Percentiles rank a stretch among this genome's conserved stretches.
These are phyloP conservation scores for Chytriomyces sp. DNA, from an alignment of 192 early-diverging fungal species.

Conservation along the genomic window DNA sequence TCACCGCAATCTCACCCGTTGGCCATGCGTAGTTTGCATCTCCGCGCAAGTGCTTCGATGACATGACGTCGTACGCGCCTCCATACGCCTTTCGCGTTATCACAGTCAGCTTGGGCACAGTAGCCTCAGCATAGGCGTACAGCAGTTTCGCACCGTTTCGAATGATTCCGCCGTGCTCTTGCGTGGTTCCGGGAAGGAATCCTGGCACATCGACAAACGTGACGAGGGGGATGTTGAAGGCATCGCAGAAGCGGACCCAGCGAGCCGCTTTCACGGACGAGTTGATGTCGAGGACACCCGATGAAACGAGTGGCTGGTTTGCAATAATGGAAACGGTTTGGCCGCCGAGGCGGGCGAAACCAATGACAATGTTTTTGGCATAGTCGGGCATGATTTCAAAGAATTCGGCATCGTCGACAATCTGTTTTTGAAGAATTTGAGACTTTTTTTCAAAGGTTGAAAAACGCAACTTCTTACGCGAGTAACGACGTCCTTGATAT, in stretches of 20 bases:
- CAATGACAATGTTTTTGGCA: constrained; percentile 91
- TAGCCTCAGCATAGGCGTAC: constrained; percentile 95
- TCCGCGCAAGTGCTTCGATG: constrained; percentile 92
- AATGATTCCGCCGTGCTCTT: constrained; percentile 97
- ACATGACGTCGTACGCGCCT: constrained; percentile 97
- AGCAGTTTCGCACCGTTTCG: constrained; percentile 94
- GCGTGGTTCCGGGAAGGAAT: constrained; percentile 90
- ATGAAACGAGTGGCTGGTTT: constrained; percentile 95
- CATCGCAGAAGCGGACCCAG: constrained; percentile 96
- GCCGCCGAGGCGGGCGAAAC: constrained; percentile 85
- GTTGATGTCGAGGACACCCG: constrained; percentile 94
- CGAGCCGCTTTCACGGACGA: constrained; percentile 93
- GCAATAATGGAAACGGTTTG: constrained; percentile 86
- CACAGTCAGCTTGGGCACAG: constrained; percentile 94
- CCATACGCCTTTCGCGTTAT: constrained; percentile 97
- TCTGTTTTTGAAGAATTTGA: constrained; percentile 16
- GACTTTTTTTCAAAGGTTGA: not conserved
- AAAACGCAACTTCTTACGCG: constrained; percentile 52
- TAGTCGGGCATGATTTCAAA: constrained; percentile 93
- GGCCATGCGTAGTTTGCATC: constrained; percentile 94
- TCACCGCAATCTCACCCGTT: constrained; percentile 97
- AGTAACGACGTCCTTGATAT: constrained; percentile 88
- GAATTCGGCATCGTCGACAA: constrained; percentile 81
- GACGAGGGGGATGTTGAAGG: constrained; percentile 92
- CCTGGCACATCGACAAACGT: constrained; percentile 97